Conservation (phyloP, 202 grass and related monocot genomes). For the Sporobolus alterniflorus region DNA sequence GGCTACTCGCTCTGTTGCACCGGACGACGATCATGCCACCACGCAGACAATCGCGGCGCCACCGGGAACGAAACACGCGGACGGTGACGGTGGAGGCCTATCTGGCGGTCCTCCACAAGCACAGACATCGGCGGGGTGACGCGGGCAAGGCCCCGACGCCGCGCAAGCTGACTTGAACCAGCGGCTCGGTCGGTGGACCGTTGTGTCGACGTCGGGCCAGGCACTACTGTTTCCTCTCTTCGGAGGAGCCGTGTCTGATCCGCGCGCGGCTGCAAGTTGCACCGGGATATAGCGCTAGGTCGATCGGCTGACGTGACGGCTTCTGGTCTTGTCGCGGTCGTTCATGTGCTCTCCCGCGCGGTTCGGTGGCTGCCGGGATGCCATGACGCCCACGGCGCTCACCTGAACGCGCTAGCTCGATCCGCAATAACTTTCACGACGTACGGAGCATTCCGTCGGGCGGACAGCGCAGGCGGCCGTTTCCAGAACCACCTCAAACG, state of each 20-base stretch:
- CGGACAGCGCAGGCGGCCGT: slow-evolving; percentile 13
- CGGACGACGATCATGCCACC: neutral
- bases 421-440: neutral
- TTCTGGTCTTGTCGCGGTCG: slow-evolving; percentile 41
- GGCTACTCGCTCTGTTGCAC: slow-evolving; percentile 21
- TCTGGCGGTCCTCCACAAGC: slow-evolving; percentile 17
- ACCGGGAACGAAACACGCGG: slow-evolving; percentile 27
- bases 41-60: slow-evolving; percentile 11
- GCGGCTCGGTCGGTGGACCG: slow-evolving; percentile 33
- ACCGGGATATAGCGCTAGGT: slow-evolving; percentile 24
- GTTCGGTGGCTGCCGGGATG: neutral
- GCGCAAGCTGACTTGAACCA: neutral
- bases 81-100: slow-evolving; percentile 29
- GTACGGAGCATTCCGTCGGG: neutral
- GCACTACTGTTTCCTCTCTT: neutral
- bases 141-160: neutral
- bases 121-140: slow-evolving; percentile 30
- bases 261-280: slow-evolving; percentile 36
- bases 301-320: slow-evolving; percentile 41
- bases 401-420: neutral
- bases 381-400: slow-evolving; percentile 46
- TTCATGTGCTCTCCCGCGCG: slow-evolving; percentile 35
- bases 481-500: slow-evolving; percentile 49
- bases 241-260: neutral
- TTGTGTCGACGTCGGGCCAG: slow-evolving; percentile 23